Conservation (phyloP, 78 protist species). For the Dictyostelium purpureum region DNA sequence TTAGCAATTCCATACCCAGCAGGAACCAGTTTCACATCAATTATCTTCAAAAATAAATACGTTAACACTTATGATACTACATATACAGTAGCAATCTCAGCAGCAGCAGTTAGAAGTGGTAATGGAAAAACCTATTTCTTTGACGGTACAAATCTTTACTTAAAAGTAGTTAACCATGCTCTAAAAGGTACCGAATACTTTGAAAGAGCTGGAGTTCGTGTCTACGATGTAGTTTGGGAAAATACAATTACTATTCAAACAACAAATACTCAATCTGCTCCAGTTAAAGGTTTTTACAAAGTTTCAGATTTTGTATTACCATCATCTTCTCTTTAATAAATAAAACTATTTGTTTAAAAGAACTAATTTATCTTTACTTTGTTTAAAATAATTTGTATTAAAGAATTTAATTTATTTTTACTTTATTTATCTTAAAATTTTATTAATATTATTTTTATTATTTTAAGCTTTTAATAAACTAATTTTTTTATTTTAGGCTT, state of each 20-base stretch:
- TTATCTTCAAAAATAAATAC: background rate
- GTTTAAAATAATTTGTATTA: no score
- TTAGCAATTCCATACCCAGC: slow-evolving; percentile 38
- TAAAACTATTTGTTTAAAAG: no score
- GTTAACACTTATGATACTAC: background rate
- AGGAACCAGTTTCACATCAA: background rate
- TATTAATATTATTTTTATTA: no score
- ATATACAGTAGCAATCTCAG: background rate
- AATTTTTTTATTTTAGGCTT: no score
- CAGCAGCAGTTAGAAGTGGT: slow-evolving; percentile 35
- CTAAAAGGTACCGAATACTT: background rate
- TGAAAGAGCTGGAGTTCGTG: slow-evolving; percentile 10
- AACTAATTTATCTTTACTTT: no score
- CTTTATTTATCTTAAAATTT: no score
- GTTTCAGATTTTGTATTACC: background rate
- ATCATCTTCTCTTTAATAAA: slow-evolving; percentile 2
- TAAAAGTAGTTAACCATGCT: slow-evolving; percentile 3
- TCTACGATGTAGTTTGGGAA: slow-evolving; percentile 31
- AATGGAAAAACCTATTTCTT: slow-evolving; percentile 40
- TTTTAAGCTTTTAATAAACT: no score
- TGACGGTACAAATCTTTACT: slow-evolving; percentile 32
- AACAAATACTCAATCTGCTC: background rate
- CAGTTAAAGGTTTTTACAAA: background rate
- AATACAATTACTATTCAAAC: slow-evolving; percentile 4
- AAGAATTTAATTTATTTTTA: no score